Evolutionary conservation across 768 basidiomycete species (phyloP).

Genomic region (Pleurotus sapidus): DNA sequence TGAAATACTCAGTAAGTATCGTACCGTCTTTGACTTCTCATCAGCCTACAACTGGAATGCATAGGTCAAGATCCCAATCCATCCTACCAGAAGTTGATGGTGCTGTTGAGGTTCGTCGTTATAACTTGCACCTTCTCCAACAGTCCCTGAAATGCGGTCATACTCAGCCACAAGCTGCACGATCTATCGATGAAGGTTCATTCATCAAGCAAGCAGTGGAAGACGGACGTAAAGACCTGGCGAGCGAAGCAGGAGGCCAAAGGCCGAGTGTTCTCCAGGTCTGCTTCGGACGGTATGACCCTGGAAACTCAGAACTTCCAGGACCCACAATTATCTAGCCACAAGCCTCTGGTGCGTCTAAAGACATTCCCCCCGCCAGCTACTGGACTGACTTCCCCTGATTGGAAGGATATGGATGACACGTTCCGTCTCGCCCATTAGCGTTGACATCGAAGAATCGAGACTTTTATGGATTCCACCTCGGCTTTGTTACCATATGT

Average conservation of each 20-base stretch:
- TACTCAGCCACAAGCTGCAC: background rate
- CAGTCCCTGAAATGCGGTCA: background rate
- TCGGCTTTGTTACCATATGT: too few relatives aligned
- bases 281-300: background rate
- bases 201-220: background rate
- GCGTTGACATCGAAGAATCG: too few relatives aligned
- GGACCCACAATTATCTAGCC: conserved; percentile 1
- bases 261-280: background rate
- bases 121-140: background rate
- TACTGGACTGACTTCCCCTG: too few relatives aligned
- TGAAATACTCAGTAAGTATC: background rate
- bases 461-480: too few relatives aligned
- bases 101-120: background rate
- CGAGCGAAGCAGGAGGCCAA: background rate
- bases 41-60: too few relatives aligned
- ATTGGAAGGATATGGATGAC: too few relatives aligned
- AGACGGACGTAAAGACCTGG: background rate
- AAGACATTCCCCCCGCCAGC: too few relatives aligned
- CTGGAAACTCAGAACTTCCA: conserved; percentile 1
- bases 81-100: background rate
- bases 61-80: background rate
- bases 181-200: background rate
- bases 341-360: background rate
- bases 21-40: background rate
- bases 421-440: too few relatives aligned